phyloP scores from a whole-genome alignment of 2,329 filamentous ascomycete species.

The Chaetomiaceae sp. region DNA sequence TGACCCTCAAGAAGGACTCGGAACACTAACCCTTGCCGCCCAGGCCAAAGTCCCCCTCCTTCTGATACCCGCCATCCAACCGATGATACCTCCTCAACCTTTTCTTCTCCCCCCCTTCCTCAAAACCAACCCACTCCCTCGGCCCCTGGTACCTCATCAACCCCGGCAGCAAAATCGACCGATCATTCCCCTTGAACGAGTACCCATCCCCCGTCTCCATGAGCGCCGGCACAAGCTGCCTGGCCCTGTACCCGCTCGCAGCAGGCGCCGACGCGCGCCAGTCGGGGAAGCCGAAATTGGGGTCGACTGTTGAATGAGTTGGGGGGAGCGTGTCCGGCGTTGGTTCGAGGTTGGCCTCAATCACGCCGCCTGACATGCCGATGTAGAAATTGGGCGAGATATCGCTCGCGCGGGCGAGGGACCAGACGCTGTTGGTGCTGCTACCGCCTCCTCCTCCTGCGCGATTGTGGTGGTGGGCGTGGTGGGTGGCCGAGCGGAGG shows the following conservation, averaged over 20 bases:
- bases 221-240: slow-evolving; percentile 14
- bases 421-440: slow-evolving; percentile 37
- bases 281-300: slow-evolving; percentile 23
- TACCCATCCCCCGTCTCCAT: slow-evolving; percentile 26
- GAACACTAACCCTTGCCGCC: neutral
- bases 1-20: neutral
- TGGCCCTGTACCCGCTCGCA: slow-evolving; percentile 13
- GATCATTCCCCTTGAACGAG: slow-evolving; percentile 20
- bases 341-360: slow-evolving; percentile 38
- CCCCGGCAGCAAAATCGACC: slow-evolving; percentile 21
- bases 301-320: slow-evolving; percentile 12
- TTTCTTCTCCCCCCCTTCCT: neutral
- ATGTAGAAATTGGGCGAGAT: slow-evolving; percentile 46
- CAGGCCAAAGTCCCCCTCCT: slow-evolving; percentile 18
- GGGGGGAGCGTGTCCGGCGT: slow-evolving; percentile 9
- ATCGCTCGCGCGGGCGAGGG: slow-evolving; percentile 45
- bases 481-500: slow-evolving; percentile 7
- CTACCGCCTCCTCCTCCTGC: neutral
- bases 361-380: slow-evolving; percentile 44
- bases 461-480: too few species aligned
- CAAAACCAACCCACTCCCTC: slow-evolving; percentile 1
- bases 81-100: slow-evolving; percentile 22
- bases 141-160: slow-evolving; percentile 19
- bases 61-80: slow-evolving; percentile 26
- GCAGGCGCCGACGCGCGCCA: slow-evolving; percentile 5